Evolutionary conservation across 306 rosid species (phyloP), one percentile per base, ranked within the genome.

Genomic region (Prunus mira): DNA sequence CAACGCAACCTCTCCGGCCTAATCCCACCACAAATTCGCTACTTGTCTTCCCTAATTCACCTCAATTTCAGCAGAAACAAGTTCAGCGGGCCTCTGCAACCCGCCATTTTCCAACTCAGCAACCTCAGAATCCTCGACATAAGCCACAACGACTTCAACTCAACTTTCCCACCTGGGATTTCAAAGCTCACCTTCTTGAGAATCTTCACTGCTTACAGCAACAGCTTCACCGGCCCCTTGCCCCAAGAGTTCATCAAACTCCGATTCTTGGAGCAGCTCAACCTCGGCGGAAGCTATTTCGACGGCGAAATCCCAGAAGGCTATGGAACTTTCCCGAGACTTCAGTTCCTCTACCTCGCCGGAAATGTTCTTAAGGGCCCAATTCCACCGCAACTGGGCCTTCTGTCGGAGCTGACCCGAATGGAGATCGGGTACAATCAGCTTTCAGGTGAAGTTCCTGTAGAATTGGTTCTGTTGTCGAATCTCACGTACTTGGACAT

Each of bases 281-380:
- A 89, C 87, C 97, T 95, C 46, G 95, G 97, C 2, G 99, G 99
- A 50, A 95, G 99, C 87, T 92, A 95, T 88, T 95, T 95, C 87
- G 71, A 27, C 3, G 93, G 82, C 28, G 60, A 25, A 6, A 87
- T 95, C 70, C 99, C 99, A 9, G 55, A 77, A 46, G 65, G 70
- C 8, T 95, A 92, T 52, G 96, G 97, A 62, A 81, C 75, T 20
- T 72, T 95, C 52, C 80, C 86, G 0, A 81, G 89, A 75, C 76
- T 95, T 70, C 88, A 82, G 81, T 51, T 79, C 30, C 83, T 95
- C 12, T 7, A 86, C 71, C 76, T 95, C 55, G 93, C 93, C 13
- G 99, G 99, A 41, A 95, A 95, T 65, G 20, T 12, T 62, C 87
- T 95, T 43, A 86, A 79, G 3, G 99, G 99, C 62, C 38, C 86